Evolutionary conservation across 2,329 filamentous ascomycete genomes (phyloP), one percentile per base, ranked within the genome.

Genomic region (Didymella pomorum): DNA sequence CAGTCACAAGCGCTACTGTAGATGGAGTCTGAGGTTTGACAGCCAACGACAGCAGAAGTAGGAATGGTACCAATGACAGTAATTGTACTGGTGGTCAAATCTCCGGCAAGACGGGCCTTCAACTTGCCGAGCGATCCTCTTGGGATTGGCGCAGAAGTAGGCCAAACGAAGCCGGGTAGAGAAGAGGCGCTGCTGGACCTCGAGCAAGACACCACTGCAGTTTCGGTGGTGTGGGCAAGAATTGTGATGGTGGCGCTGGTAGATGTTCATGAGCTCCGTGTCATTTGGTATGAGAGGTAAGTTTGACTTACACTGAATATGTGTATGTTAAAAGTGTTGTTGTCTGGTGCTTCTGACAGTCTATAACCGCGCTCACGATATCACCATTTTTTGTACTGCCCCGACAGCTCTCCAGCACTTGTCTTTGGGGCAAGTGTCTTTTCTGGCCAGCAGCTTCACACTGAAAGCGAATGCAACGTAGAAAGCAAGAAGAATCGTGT

Each of bases 1-100:
- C 72, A 76, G 10, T 50, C 52, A 48, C 73, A 76, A 2, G 66
- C 70, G 41, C 70, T 72, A 0, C 62, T 62, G 52, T 73, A 76
- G 11, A 48, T 49, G 12, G 47, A 45, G 9, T 43, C 26, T 31
- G 29, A 31, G 14, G 12, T 31, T 16, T 31, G 12, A 12, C 29
- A 31, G 12, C 29, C 29, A 31, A 31, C 59, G 3, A 62, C 64
- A 12, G 65, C 68, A 58, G 70, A 74, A 2, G 60, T 47, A 21
- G 73, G 73, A 20, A 70, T 54, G 1, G 63, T 33, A 4, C 66
- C 68, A 33, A 55, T 45, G n/a, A 59, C 68, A 0, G 62, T 71
- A 18, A 55, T 62, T 10, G 62, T 65, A 11, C 56, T 58, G 16
- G 25, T 50, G 3, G 41, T 21, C 2, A 35, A 16, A 16, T 5